Evolutionary conservation across 2,329 filamentous ascomycete species (phyloP), one percentile per base, ranked within the genome.

Genomic region (Beauveria brongniartii): DNA sequence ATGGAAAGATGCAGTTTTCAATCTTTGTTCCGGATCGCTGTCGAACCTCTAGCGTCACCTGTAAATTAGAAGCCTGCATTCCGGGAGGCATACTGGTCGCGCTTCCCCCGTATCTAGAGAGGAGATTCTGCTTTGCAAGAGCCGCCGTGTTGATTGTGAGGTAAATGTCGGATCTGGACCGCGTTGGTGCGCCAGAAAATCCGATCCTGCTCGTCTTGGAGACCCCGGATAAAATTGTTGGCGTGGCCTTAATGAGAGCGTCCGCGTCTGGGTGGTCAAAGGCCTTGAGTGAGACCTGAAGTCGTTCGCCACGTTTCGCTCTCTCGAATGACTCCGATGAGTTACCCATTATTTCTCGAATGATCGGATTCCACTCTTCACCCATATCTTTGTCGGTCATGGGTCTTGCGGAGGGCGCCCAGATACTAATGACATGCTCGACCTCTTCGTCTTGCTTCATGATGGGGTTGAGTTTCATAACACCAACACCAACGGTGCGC

Each of bases 141-240:
- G 87, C 80, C 0, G 91, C 90, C 64, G 91, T 87, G 62, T 86
- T 85, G 53, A 99, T 74, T 0, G 92, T 97, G 50, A 99, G 74
- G 71, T 99, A 99, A 55, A 99, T 97, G 72, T 99, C 95, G 12
- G 92, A 97, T 67, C 95, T 82, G 18, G 89, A 82, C 70, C 91
- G 92, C 0, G 89, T 92, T 0, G 94, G 93, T 1, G 92, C 92
- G 14, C 92, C 92, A 3, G 93, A 91, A 71, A 99, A 97, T 2
- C 92, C 94, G 72, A 97, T 92, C 71, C 94, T 94, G 68, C 82
- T 88, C 0, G 92, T 96, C 72, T 89, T 89, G 61, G 82, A 81
- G 63, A 97, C 84, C 56, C 89, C 87, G 55, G 95, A 88, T 16
- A 99, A 83, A 16, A 95, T 77, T 0, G 93, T 97, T 0, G 94